phyloP scores from a whole-genome alignment of 2,329 filamentous ascomycete genomes.

The Paraconiothyrium sp. region DNA sequence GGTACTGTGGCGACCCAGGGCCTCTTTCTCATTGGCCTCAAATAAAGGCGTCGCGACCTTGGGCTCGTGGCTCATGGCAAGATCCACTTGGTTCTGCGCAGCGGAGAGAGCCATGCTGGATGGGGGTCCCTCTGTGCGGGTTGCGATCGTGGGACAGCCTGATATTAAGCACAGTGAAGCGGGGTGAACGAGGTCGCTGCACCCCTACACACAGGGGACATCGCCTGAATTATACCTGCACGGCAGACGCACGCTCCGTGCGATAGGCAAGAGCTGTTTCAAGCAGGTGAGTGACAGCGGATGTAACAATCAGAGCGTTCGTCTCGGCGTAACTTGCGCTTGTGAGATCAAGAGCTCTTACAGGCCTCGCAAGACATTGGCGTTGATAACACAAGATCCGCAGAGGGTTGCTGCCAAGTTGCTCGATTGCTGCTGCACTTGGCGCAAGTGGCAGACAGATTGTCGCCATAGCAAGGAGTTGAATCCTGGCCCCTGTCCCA shows the following conservation, averaged over 20 bases:
- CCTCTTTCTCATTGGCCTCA: conserved; percentile 46
- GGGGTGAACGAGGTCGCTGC: conserved; percentile 18
- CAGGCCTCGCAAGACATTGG: conserved; percentile 21
- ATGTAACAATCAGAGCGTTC: conserved; percentile 32
- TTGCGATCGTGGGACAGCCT: conserved; percentile 19
- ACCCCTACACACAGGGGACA: conserved; percentile 6
- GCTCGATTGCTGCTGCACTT: conserved; percentile 40
- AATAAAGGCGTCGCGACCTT: conserved; percentile 43
- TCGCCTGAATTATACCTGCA: conserved; percentile 19
- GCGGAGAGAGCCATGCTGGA: conserved; percentile 42
- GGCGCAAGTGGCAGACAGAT: conserved; percentile 33
- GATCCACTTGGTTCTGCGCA: conserved; percentile 44
- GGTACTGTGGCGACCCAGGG: conserved; percentile 33
- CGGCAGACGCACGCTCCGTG: conserved; percentile 11
- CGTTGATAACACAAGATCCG: conserved; percentile 32
- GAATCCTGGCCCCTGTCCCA: not conserved
- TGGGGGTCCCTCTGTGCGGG: conserved; percentile 21
- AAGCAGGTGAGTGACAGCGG: conserved; percentile 39
- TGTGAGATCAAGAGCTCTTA: conserved; percentile 13
- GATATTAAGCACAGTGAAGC: conserved; percentile 24
- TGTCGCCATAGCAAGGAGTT: not conserved
- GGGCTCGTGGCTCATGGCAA: conserved; percentile 49
- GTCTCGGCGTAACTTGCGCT: conserved; percentile 28
- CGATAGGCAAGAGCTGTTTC: conserved; percentile 32
- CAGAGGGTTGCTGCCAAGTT: conserved; percentile 30